Evolutionary conservation across 129 eudicot species (phyloP), one percentile per base, ranked within the genome.

Genomic region (Glebionis coronaria): DNA sequence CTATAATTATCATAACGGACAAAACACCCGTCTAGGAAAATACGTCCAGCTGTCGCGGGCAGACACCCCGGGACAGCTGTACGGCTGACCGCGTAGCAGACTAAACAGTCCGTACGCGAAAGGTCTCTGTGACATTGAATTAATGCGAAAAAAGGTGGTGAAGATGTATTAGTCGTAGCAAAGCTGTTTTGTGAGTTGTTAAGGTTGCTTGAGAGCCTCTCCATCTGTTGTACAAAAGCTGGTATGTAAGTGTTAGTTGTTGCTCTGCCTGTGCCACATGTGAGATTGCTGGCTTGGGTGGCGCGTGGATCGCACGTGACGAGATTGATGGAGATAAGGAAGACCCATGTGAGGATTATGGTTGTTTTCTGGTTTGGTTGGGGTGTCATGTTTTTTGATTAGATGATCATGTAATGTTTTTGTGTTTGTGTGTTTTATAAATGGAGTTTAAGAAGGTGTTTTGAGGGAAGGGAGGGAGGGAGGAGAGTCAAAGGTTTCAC

Each of bases 31-130:
- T 88, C 96, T 63, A 88, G 85, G 58, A 71, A 88, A 2, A 85
- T 40, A 0, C 96, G 74, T 28, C 81, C 96, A 25, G 81, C 53
- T 44, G 71, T 52, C 6, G 68, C 44, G 4, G 96, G 96, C 2
- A 88, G 80, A 63, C 96, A 88, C 13, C 67, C 84, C 5, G 96
- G 96, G 40, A 88, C 69, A 46, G 88, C 68, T 56, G 96, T 88
- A 0, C 96, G 91, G 73, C 83, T 79, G 50, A 82, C 96, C 56
- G 96, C 96, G 76, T 88, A 88, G 63, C 96, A 88, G 29, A 80
- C 88, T 21, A 88, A 87, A 56, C 96, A 88, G n/a, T 88, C 96
- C 55, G 81, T 67, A 28, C 52, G 82, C 0, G 88, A 59, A 2
- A 88, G 74, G 14, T 88, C 96, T 6, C 58, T 53, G 63, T 77